Evolutionary conservation across 2,329 filamentous ascomycete species (phyloP).

Genomic region (Colletotrichum neosansevieriae): DNA sequence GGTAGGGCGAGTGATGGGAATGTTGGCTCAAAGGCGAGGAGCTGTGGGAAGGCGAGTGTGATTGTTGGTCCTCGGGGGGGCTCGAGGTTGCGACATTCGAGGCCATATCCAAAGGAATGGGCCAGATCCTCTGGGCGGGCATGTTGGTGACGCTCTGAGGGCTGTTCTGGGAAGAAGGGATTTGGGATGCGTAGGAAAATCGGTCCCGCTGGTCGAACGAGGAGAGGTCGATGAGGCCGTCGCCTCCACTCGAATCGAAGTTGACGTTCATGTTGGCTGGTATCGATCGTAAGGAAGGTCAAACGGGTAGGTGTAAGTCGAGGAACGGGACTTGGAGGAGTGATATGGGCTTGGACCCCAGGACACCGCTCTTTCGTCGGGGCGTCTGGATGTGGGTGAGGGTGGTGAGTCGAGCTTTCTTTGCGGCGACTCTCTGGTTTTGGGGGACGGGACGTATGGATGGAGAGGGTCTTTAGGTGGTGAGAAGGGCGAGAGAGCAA

Average conservation of each 20-base stretch:
- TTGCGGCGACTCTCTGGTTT: slow-evolving; percentile 27
- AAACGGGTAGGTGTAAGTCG: slow-evolving; percentile 47
- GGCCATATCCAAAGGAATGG: slow-evolving; percentile 66
- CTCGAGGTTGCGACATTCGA: slow-evolving; percentile 58
- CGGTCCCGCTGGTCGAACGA: slow-evolving; percentile 69
- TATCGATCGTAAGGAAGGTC: slow-evolving; percentile 45
- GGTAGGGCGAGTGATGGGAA: slow-evolving; percentile 66
- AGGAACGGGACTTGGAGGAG: slow-evolving; percentile 39
- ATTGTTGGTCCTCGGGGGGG: slow-evolving; percentile 61
- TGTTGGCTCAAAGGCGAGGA: slow-evolving; percentile 63
- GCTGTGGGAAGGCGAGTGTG: slow-evolving; percentile 58
- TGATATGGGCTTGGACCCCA: slow-evolving; percentile 46
- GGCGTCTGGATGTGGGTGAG: slow-evolving; percentile 32
- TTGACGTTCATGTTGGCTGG: slow-evolving; percentile 65
- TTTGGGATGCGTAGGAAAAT: slow-evolving; percentile 63
- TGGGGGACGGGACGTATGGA: slow-evolving; percentile 31
- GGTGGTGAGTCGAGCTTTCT: slow-evolving; percentile 21
- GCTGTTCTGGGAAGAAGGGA: slow-evolving; percentile 44
- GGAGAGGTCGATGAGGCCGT: slow-evolving; percentile 71
- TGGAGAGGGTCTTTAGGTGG: slow-evolving; percentile 33
- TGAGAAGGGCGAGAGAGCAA: slow-evolving; percentile 37
- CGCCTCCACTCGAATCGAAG: slow-evolving; percentile 68
- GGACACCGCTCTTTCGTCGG: slow-evolving; percentile 59
- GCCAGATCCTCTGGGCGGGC: slow-evolving; percentile 59
- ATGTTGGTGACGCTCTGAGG: slow-evolving; percentile 43